Evolutionary conservation across 768 basidiomycete species (phyloP).

Genomic region (Collybia mongolica): DNA sequence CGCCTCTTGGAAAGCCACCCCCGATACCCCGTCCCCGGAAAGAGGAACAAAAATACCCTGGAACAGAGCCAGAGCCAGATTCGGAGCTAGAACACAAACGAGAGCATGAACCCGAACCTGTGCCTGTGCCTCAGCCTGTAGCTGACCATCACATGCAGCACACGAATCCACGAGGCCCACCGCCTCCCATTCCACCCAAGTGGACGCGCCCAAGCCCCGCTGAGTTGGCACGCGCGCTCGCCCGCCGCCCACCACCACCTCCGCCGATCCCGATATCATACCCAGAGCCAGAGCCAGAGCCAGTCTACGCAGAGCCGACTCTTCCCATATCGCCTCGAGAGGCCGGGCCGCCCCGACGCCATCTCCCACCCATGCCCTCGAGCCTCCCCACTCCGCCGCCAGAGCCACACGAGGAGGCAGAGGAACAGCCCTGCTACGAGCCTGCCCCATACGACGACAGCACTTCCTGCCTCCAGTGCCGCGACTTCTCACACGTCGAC

Average conservation of each 20-base stretch:
- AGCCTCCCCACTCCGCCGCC: slow-evolving; percentile 28
- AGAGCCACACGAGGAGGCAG: slow-evolving; percentile 10
- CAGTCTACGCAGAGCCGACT: background rate
- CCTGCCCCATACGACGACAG: background rate
- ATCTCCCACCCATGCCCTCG: slow-evolving; percentile 28
- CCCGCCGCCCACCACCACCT: slow-evolving; percentile 33
- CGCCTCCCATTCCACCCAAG: slow-evolving; percentile 19
- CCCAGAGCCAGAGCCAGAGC: background rate
- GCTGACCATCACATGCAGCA: background rate
- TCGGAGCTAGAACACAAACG: background rate
- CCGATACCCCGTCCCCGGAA: slow-evolving; percentile 15
- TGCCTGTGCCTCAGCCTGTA: background rate
- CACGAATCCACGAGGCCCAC: slow-evolving; percentile 3
- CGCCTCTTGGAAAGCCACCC: slow-evolving; percentile 11
- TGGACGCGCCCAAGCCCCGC: slow-evolving; percentile 15
- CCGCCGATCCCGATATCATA: slow-evolving; percentile 11
- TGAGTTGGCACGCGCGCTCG: slow-evolving; percentile 23
- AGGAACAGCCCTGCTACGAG: slow-evolving; percentile 8
- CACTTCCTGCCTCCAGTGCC: slow-evolving; percentile 39
- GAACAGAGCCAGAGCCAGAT: background rate
- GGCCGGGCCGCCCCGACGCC: slow-evolving; percentile 15
- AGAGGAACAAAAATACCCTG: background rate
- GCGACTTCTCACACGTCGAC: slow-evolving; percentile 41
- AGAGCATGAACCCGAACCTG: background rate
- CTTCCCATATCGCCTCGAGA: slow-evolving; percentile 4